Evolutionary conservation across 345 rosid genomes (phyloP).

Genomic region (Heritiera fomes): DNA sequence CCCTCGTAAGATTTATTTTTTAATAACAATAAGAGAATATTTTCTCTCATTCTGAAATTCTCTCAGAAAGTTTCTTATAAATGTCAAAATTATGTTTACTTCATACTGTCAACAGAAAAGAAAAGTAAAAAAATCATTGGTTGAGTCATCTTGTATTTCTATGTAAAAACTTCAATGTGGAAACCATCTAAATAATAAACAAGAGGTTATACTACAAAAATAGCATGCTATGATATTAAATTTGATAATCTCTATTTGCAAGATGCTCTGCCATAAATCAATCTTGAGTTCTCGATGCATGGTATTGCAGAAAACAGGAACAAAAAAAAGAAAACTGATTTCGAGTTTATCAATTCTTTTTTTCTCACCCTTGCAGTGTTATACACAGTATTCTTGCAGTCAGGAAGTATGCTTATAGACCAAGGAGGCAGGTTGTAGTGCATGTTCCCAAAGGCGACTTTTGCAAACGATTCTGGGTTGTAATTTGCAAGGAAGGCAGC

Average conservation of each 20-base stretch:
- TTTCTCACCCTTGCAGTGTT: conserved; percentile 90
- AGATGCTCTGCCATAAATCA: not conserved
- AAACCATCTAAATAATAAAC: not conserved
- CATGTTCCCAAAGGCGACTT: conserved; percentile 67
- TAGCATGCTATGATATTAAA: conserved; percentile 4
- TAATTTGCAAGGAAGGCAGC: conserved; percentile 93
- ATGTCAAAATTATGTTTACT: not conserved
- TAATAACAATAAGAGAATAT: too few species aligned
- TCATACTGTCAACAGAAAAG: conserved; percentile 2
- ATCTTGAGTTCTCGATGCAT: not conserved
- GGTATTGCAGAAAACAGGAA: not conserved
- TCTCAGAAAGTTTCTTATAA: conserved; percentile 8
- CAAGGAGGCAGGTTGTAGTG: conserved; percentile 96
- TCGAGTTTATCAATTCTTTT: not conserved
- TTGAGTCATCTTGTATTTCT: not conserved
- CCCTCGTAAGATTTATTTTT: too few species aligned
- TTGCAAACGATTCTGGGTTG: conserved; percentile 60
- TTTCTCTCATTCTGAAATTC: too few species aligned
- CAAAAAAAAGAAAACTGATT: not conserved
- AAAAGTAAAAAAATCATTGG: not conserved
- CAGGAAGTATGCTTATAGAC: conserved; percentile 97
- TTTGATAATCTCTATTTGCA: not conserved
- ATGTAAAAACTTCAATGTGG: not conserved
- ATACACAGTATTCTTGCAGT: conserved; percentile 93
- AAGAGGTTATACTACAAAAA: not conserved